These are phyloP conservation scores for Taiozyma sp. DNA, from an alignment of 1,139 yeast genomes.

Conservation along the genomic window DNA sequence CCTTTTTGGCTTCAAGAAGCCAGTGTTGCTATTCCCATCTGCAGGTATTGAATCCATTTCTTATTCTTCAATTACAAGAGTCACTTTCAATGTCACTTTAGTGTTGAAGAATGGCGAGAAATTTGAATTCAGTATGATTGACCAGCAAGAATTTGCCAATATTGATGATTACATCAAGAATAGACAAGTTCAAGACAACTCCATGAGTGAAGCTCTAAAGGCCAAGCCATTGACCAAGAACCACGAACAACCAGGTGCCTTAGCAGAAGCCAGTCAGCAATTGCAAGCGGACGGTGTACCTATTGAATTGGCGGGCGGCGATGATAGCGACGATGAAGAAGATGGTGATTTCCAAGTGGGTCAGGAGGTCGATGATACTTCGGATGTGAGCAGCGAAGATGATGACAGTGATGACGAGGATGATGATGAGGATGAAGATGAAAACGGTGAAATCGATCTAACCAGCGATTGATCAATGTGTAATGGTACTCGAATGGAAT, in stretches of 20 bases:
- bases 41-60: constrained; percentile 62
- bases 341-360: constrained; percentile 20
- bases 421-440: constrained; percentile 25
- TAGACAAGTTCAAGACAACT: constrained; percentile 66
- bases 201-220: constrained; percentile 75
- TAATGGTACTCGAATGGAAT: too few relatives aligned
- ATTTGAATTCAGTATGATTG: constrained; percentile 86
- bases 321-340: constrained; percentile 25
- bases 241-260: constrained; percentile 33
- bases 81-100: constrained; percentile 67
- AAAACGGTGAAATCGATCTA: constrained; percentile 22
- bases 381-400: constrained; percentile 20
- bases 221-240: constrained; percentile 55
- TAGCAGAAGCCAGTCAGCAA: constrained; percentile 36
- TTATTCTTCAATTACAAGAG: constrained; percentile 78
- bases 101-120: constrained; percentile 37
- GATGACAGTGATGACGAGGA: constrained; percentile 24
- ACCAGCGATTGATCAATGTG: constrained; percentile 20
- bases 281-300: constrained; percentile 29
- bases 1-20: constrained; percentile 88
- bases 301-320: constrained; percentile 26
- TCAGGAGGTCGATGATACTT: constrained; percentile 22
- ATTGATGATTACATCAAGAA: constrained; percentile 69
- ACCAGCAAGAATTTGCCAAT: constrained; percentile 66
- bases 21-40: constrained; percentile 59